Base-by-base conservation (phyloP, 768 basidiomycete genomes). In the Naematelia aurantialba region DNA sequence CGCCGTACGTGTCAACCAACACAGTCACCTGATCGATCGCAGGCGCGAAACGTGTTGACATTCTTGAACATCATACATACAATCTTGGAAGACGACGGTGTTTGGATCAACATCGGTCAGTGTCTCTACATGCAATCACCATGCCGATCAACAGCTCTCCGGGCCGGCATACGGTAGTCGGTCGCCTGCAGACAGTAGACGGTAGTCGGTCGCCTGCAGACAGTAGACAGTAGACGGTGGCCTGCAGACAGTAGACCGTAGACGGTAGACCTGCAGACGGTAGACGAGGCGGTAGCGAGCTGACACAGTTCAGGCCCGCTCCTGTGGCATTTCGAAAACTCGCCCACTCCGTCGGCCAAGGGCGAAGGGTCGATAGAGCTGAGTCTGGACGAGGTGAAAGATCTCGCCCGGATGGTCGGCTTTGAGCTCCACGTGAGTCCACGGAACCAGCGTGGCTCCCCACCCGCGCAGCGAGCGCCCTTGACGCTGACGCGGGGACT, bases 301-400 rank as follows among this genome's bases (percentile, higher is more conserved):
- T 26, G 1, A 59, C 26, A 42, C 22, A 30, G 11, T 19, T 1
- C 46, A 87, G 92, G 93, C 2, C 94, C 94, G 0, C 79, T 94
- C 0, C 78, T 97, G n/a, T 98, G 94, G 93, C 94, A 98, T 74
- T 97, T 86, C 77, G 93, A 97, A 71, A 93, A 94, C 76, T 91
- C 89, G 21, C 64, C 63, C 10, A 55, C 84, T 85, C 61, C 52
- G 4, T 70, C 69, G 1, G 51, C 63, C 11, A 44, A 84, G 11
- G 73, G 85, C 62, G 90, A 94, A 63, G 82, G 85, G 0, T 91
- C 89, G 1, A 82, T 98, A 31, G 93, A 97, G 77, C 81, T 97
- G 17, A 87, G 86, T 68, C 78, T 97, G n/a, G 88, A 89, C 59
- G 92, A 97, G 70, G 82, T 96, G 34, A 94, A 91, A 72, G 76